Base-by-base conservation (phyloP, 768 basidiomycete genomes). In the Kwoniella dejecticola region DNA sequence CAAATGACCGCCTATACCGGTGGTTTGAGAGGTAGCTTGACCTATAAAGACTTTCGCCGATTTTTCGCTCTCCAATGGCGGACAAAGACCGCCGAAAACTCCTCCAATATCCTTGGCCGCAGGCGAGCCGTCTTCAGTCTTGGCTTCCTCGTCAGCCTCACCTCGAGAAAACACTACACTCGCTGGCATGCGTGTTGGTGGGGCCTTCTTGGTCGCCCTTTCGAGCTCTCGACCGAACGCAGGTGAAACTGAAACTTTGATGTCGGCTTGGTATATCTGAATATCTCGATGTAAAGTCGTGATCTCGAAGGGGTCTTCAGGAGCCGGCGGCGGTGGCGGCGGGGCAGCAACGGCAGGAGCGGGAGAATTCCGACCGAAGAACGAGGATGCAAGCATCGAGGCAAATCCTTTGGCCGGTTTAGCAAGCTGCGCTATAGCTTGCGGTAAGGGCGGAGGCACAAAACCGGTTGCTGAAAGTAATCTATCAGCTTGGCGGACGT, bases 161-260 rank as follows among this genome's bases (percentile, higher is more conserved):
- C 61, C 75, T 21, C 76, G 74, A 0, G 80, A 77, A 61, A 90
- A 98, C 40, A 99, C 91, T 12, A 99, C 82, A 67, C 89, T 86
- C 56, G 89, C 89, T 57, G 83, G 86, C 74, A 93, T 84, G 52
- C 81, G 84, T 4, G 79, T 80, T 0, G 95, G 95, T 0, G 91
- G 89, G 56, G 89, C 87, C 82, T 99, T 99, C 84, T 97, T 97
- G 11, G 94, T 99, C 0, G 91, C 90, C 60, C 95, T 83, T 61
- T 89, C 84, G 31, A 98, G 81, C 77, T 97, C 95, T 8, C 61
- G 41, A 2, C 64, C 72, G 45, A 81, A 78, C 5, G 72, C 60
- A 0, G 69, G 46, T 4, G 76, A 71, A 1, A 81, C 72, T 2
- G 74, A 69, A 13, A 81, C 79, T 13, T 67, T 64, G 36, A 81